Evolutionary conservation across 441 rosid genomes (phyloP).

Genomic region (Pelargonium australe): DNA sequence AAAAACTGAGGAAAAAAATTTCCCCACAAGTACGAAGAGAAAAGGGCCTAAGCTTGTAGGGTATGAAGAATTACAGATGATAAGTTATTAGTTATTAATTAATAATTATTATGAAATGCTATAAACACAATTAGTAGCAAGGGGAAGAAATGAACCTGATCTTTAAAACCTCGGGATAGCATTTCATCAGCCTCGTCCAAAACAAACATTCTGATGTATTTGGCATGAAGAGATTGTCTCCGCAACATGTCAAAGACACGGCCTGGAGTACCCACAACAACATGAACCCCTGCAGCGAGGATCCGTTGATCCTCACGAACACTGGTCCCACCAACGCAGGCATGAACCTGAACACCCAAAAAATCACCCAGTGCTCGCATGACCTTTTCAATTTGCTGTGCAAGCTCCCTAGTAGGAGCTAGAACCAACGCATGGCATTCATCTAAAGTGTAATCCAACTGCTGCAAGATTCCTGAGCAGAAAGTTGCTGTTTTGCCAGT

Average conservation of each 20-base stretch:
- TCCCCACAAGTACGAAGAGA: too few relatives aligned
- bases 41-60: too few relatives aligned
- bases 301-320: constrained; percentile 70
- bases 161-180: constrained; percentile 77
- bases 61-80: too few relatives aligned
- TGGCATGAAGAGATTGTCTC: constrained; percentile 63
- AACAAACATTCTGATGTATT: constrained; percentile 63
- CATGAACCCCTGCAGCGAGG: constrained; percentile 68
- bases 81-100: background rate
- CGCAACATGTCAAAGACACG: constrained; percentile 81
- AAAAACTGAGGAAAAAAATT: too few relatives aligned
- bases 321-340: constrained; percentile 82
- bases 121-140: background rate
- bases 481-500: constrained; percentile 80
- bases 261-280: constrained; percentile 82
- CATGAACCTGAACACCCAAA: constrained; percentile 77
- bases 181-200: constrained; percentile 80
- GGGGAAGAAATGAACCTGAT: constrained; percentile 40
- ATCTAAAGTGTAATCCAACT: constrained; percentile 52
- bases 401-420: constrained; percentile 77
- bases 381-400: constrained; percentile 81
- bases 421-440: constrained; percentile 72
- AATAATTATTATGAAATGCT: background rate
- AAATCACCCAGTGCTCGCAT: constrained; percentile 82
- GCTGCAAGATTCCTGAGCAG: constrained; percentile 74